Evolutionary conservation across 1,284 basidiomycete species (phyloP).

Genomic region (Sanghuangporus weigelae): DNA sequence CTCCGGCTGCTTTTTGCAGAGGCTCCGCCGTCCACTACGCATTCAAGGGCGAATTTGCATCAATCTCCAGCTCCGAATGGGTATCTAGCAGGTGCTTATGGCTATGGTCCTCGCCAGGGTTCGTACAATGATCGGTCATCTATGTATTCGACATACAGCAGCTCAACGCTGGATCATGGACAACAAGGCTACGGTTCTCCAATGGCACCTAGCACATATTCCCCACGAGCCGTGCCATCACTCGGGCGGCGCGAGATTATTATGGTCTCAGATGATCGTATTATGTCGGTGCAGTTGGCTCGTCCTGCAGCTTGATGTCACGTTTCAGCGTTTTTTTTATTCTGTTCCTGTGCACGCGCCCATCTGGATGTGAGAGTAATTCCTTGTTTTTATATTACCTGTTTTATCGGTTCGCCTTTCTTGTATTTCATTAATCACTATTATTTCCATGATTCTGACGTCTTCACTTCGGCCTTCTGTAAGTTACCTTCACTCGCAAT

Average conservation of each 20-base stretch:
- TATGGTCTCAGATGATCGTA: conserved; percentile 75
- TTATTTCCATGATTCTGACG: not conserved
- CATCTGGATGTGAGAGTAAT: conserved; percentile 2
- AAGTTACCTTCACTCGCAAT: not conserved
- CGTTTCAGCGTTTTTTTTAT: not conserved
- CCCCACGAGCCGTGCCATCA: conserved; percentile 10
- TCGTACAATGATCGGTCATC: conserved; percentile 14
- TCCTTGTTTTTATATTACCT: not conserved
- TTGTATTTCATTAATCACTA: not conserved
- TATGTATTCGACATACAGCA: conserved; percentile 8
- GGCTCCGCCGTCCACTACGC: conserved; percentile 80
- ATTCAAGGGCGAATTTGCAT: conserved; percentile 31
- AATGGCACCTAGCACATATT: conserved; percentile 41
- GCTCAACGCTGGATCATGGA: conserved; percentile 17
- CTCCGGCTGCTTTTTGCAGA: conserved; percentile 91
- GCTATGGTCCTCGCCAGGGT: conserved; percentile 21
- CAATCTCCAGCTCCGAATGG: conserved; percentile 24
- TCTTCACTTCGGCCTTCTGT: not conserved
- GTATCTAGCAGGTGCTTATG: conserved; percentile 23
- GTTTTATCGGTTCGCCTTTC: not conserved
- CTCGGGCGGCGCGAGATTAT: conserved; percentile 71
- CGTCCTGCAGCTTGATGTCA: not conserved
- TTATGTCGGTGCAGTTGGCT: conserved; percentile 58
- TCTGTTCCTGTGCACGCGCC: not conserved
- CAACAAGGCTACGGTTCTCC: conserved; percentile 39